Conservation (phyloP, 139 green algal genomes). For the Tetratostichococcus sp. region DNA sequence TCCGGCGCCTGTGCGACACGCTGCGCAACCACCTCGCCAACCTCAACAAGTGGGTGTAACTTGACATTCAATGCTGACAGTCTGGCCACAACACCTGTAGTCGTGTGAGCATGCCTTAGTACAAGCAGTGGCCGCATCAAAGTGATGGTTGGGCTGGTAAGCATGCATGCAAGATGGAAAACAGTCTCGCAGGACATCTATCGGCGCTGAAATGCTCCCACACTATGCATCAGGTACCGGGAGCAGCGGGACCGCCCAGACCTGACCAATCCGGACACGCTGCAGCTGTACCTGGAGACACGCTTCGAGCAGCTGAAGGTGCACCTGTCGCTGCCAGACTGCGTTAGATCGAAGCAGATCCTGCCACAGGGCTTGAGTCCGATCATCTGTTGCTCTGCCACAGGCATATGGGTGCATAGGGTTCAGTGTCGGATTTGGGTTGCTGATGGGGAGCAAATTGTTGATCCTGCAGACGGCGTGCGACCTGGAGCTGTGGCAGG, state of each 20-base stretch:
- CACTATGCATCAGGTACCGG: slow-evolving; percentile 40
- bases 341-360: no score
- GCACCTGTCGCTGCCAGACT: neutral
- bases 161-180: neutral
- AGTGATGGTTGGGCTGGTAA: no score
- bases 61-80: no score
- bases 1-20: slow-evolving; percentile 96
- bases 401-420: no score
- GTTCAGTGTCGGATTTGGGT: no score
- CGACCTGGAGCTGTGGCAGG: slow-evolving; percentile 96
- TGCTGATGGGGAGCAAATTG: neutral
- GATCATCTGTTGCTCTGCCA: no score
- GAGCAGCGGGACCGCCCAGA: slow-evolving; percentile 89
- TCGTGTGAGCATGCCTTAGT: no score
- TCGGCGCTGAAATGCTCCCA: neutral
- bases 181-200: no score
- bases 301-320: slow-evolving; percentile 97
- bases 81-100: no score
- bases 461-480: slow-evolving; percentile 58
- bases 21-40: slow-evolving; percentile 95
- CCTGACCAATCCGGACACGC: slow-evolving; percentile 77
- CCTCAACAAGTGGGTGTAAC: slow-evolving; percentile 86
- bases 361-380: no score
- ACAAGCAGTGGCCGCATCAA: no score
- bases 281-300: slow-evolving; percentile 93